A percentile compares a stretch with the other conserved stretches of the same genome.
Conservation (phyloP, 2,329 filamentous ascomycete species). For the Botryotinia convoluta region DNA sequence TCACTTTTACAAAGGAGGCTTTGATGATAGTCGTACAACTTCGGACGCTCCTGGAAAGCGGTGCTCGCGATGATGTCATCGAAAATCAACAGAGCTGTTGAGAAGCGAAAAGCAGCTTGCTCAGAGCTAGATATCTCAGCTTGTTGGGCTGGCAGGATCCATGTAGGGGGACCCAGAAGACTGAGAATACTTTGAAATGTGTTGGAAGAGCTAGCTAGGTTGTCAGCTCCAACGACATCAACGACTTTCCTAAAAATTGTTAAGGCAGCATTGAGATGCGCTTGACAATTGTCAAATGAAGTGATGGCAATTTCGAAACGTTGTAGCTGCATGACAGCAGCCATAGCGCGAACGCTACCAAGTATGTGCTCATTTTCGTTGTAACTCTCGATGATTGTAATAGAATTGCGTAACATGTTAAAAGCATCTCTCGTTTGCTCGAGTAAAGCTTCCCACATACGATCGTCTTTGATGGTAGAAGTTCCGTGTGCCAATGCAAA, state of each 20-base stretch:
- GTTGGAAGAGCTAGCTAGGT: slow-evolving; percentile 14
- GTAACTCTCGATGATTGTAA: slow-evolving; percentile 35
- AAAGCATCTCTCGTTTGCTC: slow-evolving; percentile 41
- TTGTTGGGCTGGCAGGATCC: slow-evolving; percentile 20
- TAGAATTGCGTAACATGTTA: slow-evolving; percentile 43
- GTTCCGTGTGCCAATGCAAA: slow-evolving; percentile 39
- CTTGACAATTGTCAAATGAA: slow-evolving; percentile 49
- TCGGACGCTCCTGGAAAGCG: slow-evolving; percentile 44
- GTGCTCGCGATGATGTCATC: slow-evolving; percentile 52
- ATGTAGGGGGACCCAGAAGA: slow-evolving; percentile 23
- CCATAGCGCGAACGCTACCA: slow-evolving; percentile 43
- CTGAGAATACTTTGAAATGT: slow-evolving; percentile 26
- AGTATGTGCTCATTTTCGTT: slow-evolving; percentile 26
- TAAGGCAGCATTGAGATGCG: slow-evolving; percentile 51
- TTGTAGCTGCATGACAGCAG: slow-evolving; percentile 53
- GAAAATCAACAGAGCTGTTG: slow-evolving; percentile 48
- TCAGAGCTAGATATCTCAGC: slow-evolving; percentile 41
- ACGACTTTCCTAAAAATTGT: slow-evolving; percentile 47
- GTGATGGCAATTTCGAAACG: slow-evolving; percentile 51
- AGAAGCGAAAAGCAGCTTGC: slow-evolving; percentile 53
- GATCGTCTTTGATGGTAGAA: slow-evolving; percentile 36
- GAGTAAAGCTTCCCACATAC: slow-evolving; percentile 41
- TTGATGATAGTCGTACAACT: slow-evolving; percentile 45
- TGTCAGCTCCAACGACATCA: slow-evolving; percentile 27
- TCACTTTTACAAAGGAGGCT: slow-evolving; percentile 39